Conservation (phyloP, 1,284 basidiomycete genomes). For the Ganoderma leucocontextum region DNA sequence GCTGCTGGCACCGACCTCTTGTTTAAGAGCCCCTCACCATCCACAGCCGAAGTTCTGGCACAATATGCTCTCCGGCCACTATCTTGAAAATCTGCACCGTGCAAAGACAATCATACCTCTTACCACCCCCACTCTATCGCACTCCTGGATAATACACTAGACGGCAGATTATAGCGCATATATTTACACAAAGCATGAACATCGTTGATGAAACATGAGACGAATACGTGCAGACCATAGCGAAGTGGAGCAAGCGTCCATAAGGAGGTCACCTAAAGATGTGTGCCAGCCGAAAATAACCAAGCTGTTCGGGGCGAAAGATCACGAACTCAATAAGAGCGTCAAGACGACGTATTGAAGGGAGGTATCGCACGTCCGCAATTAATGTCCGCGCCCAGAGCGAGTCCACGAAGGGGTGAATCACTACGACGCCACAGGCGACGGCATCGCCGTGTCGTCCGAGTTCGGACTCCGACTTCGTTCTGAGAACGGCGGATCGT, state of each 20-base stretch:
- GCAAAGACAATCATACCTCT: neutral
- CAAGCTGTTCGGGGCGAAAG: constrained; percentile 10
- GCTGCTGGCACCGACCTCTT: constrained; percentile 85
- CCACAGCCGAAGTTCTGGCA: constrained; percentile 60
- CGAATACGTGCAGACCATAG: constrained; percentile 1
- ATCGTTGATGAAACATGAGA: neutral
- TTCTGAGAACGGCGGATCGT: constrained; percentile 34
- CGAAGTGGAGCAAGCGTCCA: constrained; percentile 13
- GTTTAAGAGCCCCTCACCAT: constrained; percentile 85
- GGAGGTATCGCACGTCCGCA: neutral
- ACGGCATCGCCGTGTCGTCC: constrained; percentile 36
- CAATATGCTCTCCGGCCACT: constrained; percentile 66
- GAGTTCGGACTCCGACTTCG: constrained; percentile 33
- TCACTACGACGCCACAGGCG: constrained; percentile 20
- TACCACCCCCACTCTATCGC: constrained; percentile 8
- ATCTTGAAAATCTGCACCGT: constrained; percentile 11
- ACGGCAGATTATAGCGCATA: constrained; percentile 29
- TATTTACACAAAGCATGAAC: constrained; percentile 22
- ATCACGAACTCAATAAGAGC: neutral
- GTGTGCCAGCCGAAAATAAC: constrained; percentile 3
- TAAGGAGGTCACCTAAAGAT: neutral
- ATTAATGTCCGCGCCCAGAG: neutral
- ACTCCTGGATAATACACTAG: constrained; percentile 21
- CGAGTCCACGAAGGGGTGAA: constrained; percentile 3
- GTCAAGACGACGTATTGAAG: neutral